Evolutionary conservation across 306 rosid genomes (phyloP), one percentile per base, ranked within the genome.

Genomic region (Psophocarpus tetragonolobus): DNA sequence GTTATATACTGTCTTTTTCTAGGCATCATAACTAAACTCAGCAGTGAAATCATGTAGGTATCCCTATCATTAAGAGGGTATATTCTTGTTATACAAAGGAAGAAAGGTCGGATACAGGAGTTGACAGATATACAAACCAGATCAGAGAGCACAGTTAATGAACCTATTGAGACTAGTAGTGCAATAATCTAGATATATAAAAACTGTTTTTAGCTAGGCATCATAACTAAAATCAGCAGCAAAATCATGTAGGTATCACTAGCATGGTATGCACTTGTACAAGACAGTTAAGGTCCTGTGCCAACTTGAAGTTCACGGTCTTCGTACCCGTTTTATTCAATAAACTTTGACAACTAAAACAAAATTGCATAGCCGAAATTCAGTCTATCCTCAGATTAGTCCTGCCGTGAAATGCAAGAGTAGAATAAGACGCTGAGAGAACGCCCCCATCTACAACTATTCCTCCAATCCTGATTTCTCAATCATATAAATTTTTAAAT

Each of bases 91-190:
- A 12, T 2, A 65, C 35, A 80, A 24, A 44, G 47, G 42, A 66
- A n/a, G n/a, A 35, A 69, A 45, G 4, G 70, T 63, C 69, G 47
- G 27, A 51, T 42, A 36, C 44, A 54, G 38, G 56, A 61, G 77
- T 21, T n/a, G n/a, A 62, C 30, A 68, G 26, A 81, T 62, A 42
- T 3, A 63, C 4, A 54, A 77, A 48, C 70, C 48, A 8, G 21
- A 13, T 11, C 9, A 75, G 61, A 53, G 53, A 70, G 75, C 48
- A 69, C 14, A 62, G 68, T 80, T 18, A 80, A 56, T 56, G 41
- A 84, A 24, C 27, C 48, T 69, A 35, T 12, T 26, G 39, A 75
- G 75, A 38, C 29, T 32, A 38, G 56, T 62, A 62, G 47, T 15
- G 61, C 71, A 70, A 3, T 50, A 38, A 68, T 24, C 39, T 53